Conservation (phyloP, 2,329 filamentous ascomycete species). For the Xylaria sp. region DNA sequence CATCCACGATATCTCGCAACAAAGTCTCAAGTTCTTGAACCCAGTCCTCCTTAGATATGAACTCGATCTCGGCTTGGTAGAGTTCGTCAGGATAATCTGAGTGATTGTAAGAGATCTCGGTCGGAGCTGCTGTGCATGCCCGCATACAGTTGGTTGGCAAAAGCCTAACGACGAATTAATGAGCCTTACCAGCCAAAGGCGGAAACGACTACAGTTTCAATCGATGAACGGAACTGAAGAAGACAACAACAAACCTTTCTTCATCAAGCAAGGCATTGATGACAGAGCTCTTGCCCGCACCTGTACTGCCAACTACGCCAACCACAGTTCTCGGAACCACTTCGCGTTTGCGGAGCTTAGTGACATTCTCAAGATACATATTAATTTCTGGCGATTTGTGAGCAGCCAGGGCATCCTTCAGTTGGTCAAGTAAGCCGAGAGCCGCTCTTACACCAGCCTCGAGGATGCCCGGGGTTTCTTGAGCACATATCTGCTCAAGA, state of each 20-base stretch:
- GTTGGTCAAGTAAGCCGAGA: constrained; percentile 16
- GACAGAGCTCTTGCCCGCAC: constrained; percentile 56
- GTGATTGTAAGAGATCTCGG: constrained; percentile 29
- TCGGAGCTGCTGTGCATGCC: constrained; percentile 28
- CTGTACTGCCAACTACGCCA: constrained; percentile 57
- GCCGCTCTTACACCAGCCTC: constrained; percentile 22
- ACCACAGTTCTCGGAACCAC: constrained; percentile 41
- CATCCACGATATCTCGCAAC: constrained; percentile 23
- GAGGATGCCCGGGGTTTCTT: constrained; percentile 17
- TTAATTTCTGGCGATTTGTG: constrained; percentile 7
- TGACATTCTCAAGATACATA: constrained; percentile 38
- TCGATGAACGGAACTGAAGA: no score
- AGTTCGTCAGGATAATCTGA: constrained; percentile 24
- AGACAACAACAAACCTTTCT: constrained; percentile 41
- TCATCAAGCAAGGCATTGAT: constrained; percentile 61
- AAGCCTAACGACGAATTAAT: constrained; percentile 17
- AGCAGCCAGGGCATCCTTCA: constrained; percentile 13
- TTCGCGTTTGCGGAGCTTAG: constrained; percentile 37
- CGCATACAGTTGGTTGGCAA: constrained; percentile 27
- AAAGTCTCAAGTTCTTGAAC: constrained; percentile 23
- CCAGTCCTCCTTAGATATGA: constrained; percentile 27
- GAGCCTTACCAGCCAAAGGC: background rate
- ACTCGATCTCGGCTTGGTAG: constrained; percentile 30
- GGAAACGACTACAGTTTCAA: background rate
- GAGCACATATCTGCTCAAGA: constrained; percentile 20